A percentile compares a stretch with the other conserved stretches of the same genome.
Conservation (phyloP, 192 early-diverging fungal genomes). For the Coemansia sp. region DNA sequence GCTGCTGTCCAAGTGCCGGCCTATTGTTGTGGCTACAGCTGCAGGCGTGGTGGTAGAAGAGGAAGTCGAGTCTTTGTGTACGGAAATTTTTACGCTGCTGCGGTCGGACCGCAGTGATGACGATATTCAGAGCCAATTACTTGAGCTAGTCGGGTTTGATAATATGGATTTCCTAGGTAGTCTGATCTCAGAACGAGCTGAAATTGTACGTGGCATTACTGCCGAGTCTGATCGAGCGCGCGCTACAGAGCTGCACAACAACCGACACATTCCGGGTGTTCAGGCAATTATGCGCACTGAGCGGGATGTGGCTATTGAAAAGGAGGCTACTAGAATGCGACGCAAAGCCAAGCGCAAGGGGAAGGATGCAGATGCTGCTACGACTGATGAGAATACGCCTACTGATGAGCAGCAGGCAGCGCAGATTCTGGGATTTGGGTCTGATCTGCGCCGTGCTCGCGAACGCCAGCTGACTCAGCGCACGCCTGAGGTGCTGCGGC, state of each 20-base stretch:
- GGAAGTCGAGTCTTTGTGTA: constrained; percentile 32
- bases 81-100: constrained; percentile 25
- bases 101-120: constrained; percentile 36
- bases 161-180: constrained; percentile 46
- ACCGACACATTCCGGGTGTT: constrained; percentile 19
- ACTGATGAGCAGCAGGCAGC: constrained; percentile 28
- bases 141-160: constrained; percentile 51
- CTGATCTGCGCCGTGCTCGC: constrained; percentile 36
- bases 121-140: constrained; percentile 45
- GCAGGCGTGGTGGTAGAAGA: constrained; percentile 16
- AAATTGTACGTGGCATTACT: constrained; percentile 30
- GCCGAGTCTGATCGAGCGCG: constrained; percentile 33
- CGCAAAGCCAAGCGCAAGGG: constrained; percentile 24
- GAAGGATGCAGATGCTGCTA: not conserved
- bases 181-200: constrained; percentile 30
- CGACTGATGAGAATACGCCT: constrained; percentile 1
- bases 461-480: constrained; percentile 46
- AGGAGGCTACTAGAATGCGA: constrained; percentile 27
- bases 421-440: constrained; percentile 36
- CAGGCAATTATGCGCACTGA: constrained; percentile 31
- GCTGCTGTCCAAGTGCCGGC: constrained; percentile 30
- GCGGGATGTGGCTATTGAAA: constrained; percentile 34
- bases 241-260: constrained; percentile 11
- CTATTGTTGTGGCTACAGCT: constrained; percentile 11
- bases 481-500: constrained; percentile 27